Percentiles rank a stretch among this genome's conserved stretches.
Conservation (phyloP, 2,329 filamentous ascomycete species). For the Aquanectria penicillioides region DNA sequence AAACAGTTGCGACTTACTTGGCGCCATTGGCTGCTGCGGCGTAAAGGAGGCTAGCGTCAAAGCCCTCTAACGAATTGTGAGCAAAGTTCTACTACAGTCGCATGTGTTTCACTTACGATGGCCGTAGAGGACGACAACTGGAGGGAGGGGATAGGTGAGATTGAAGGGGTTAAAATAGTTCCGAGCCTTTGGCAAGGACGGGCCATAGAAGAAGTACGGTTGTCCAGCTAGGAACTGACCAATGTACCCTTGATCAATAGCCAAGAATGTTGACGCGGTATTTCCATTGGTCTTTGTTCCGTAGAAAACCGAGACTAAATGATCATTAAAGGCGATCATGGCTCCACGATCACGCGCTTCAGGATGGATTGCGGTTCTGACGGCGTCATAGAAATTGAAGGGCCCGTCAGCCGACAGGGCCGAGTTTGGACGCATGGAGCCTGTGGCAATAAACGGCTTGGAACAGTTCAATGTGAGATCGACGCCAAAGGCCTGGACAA, state of each 20-base stretch:
- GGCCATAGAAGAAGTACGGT: slow-evolving; percentile 68
- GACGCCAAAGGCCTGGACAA: slow-evolving; percentile 71
- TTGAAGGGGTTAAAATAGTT: slow-evolving; percentile 49
- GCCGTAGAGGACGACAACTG: slow-evolving; percentile 65
- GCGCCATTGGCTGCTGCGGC: not conserved
- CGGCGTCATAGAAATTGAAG: slow-evolving; percentile 68
- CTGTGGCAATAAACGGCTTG: slow-evolving; percentile 69
- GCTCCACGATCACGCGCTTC: slow-evolving; percentile 60
- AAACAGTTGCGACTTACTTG: not conserved
- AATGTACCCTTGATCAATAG: slow-evolving; percentile 64
- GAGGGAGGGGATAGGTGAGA: slow-evolving; percentile 52
- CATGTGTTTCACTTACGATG: slow-evolving; percentile 44
- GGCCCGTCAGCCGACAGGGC: slow-evolving; percentile 71
- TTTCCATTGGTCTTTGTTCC: slow-evolving; percentile 71
- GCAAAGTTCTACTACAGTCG: not conserved
- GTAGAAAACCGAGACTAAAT: slow-evolving; percentile 65
- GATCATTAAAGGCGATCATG: slow-evolving; percentile 70
- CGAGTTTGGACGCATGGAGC: slow-evolving; percentile 70
- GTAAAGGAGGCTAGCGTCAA: not conserved
- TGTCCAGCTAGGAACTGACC: slow-evolving; percentile 66
- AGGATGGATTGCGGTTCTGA: slow-evolving; percentile 61
- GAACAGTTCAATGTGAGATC: slow-evolving; percentile 63
- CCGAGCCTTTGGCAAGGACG: slow-evolving; percentile 57
- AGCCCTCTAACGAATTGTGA: not conserved
- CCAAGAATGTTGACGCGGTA: slow-evolving; percentile 68